phyloP scores from a whole-genome alignment of 257 asterid genomes.

The Mitragyna speciosa region DNA sequence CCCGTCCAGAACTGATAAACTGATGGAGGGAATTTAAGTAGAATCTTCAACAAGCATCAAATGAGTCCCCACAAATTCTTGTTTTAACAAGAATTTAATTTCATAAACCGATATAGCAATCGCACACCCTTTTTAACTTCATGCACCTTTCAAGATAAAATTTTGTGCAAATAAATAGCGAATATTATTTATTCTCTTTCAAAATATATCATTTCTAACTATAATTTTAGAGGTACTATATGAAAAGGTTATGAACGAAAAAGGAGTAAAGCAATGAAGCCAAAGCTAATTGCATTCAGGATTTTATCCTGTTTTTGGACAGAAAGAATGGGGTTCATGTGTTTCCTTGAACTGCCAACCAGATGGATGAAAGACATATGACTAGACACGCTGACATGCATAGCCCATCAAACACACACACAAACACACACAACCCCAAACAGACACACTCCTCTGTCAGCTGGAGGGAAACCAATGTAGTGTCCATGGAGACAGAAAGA shows the following conservation, averaged over 20 bases:
- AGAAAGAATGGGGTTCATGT: slow-evolving; percentile 40
- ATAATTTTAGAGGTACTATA: too few relatives aligned
- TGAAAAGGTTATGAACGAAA: neutral
- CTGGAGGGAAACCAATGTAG: slow-evolving; percentile 24
- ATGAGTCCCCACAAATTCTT: too few relatives aligned
- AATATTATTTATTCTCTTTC: too few relatives aligned
- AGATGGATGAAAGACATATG: slow-evolving; percentile 34
- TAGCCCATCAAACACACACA: slow-evolving; percentile 6
- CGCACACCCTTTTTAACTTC: too few relatives aligned
- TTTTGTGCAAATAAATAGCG: too few relatives aligned
- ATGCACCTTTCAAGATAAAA: too few relatives aligned
- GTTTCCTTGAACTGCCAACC: slow-evolving; percentile 32
- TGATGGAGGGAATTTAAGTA: neutral
- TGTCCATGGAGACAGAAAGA: slow-evolving; percentile 1
- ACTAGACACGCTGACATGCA: slow-evolving; percentile 34
- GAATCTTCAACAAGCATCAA: neutral
- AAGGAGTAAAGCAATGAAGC: neutral
- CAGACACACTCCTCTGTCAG: slow-evolving; percentile 38
- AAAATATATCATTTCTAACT: too few relatives aligned
- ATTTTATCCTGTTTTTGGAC: slow-evolving; percentile 20
- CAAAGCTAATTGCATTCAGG: slow-evolving; percentile 20
- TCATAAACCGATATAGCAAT: too few relatives aligned
- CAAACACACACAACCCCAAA: neutral
- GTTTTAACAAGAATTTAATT: too few relatives aligned
- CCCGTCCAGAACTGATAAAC: neutral